These are phyloP conservation scores for Penicillium maclennaniae DNA, from an alignment of 495 filamentous ascomycete species.

Conservation along the genomic window DNA sequence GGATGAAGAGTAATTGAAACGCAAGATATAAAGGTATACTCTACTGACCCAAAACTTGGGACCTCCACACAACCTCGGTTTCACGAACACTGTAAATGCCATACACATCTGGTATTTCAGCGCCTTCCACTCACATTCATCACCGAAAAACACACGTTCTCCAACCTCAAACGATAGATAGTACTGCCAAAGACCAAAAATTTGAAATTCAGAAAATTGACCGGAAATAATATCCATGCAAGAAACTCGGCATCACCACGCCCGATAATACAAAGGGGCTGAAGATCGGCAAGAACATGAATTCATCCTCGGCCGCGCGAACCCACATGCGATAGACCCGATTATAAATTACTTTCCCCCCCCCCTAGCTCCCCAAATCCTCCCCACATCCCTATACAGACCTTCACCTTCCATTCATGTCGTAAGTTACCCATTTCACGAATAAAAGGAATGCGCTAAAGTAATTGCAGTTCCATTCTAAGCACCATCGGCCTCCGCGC, in stretches of 20 bases:
- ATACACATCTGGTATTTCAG: no score
- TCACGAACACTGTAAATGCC: no score
- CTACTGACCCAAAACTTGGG: no score
- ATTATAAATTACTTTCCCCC: neutral
- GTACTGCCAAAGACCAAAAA: no score
- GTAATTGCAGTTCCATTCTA: conserved; percentile 18
- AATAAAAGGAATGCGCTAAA: neutral
- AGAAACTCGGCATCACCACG: neutral
- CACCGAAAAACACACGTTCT: no score
- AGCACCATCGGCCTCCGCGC: conserved; percentile 26
- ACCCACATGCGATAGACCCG: conserved; percentile 9
- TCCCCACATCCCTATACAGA: neutral
- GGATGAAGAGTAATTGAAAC: no score
- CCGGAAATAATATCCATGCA: no score
- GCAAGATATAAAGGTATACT: no score
- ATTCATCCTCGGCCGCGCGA: conserved; percentile 11
- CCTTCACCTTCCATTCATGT: conserved; percentile 3
- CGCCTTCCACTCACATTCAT: no score
- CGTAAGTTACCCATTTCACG: conserved; percentile 1
- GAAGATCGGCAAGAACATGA: conserved; percentile 1
- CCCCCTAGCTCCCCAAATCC: neutral
- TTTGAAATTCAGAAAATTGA: no score
- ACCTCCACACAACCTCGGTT: no score
- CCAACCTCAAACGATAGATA: no score
- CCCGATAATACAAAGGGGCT: neutral